Conservation (phyloP, 2,329 filamentous ascomycete genomes). For the Bimuria novae-zelandiae region DNA sequence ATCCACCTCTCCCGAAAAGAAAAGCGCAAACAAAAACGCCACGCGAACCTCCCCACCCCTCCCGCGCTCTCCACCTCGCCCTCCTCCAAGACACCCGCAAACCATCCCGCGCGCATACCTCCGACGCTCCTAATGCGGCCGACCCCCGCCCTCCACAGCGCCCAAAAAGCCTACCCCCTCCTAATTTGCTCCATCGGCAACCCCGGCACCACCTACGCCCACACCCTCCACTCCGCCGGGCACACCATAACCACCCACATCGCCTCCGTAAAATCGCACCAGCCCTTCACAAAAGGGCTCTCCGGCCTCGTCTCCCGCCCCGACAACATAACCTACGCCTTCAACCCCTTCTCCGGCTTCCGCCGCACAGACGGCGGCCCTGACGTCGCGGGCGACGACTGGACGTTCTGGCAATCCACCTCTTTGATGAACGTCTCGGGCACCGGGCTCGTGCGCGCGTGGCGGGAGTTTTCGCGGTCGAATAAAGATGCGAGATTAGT, state of each 20-base stretch:
- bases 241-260: conserved; percentile 70
- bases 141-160: conserved; percentile 6
- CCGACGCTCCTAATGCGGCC: background rate
- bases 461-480: conserved; percentile 55
- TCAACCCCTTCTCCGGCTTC: conserved; percentile 52
- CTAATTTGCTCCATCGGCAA: conserved; percentile 90
- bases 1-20: conserved; percentile 27
- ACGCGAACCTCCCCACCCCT: conserved; percentile 18
- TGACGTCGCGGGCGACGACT: conserved; percentile 44
- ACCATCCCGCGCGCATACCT: background rate
- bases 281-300: conserved; percentile 35
- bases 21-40: conserved; percentile 25
- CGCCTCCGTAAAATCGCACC: conserved; percentile 29
- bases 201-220: conserved; percentile 66
- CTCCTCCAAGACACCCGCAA: background rate
- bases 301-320: conserved; percentile 37
- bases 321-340: conserved; percentile 39
- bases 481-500: conserved; percentile 61
- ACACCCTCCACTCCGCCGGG: conserved; percentile 85
- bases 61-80: conserved; percentile 1
- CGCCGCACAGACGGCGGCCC: conserved; percentile 10
- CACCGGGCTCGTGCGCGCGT: conserved; percentile 68
- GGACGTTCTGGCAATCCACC: conserved; percentile 74
- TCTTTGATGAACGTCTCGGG: conserved; percentile 87
- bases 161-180: conserved; percentile 53